A percentile compares a stretch with the other conserved stretches of the same genome.
These are phyloP conservation scores for Paraurostyla sp. DNA, from an alignment of 73 alveolate species.

Conservation along the genomic window DNA sequence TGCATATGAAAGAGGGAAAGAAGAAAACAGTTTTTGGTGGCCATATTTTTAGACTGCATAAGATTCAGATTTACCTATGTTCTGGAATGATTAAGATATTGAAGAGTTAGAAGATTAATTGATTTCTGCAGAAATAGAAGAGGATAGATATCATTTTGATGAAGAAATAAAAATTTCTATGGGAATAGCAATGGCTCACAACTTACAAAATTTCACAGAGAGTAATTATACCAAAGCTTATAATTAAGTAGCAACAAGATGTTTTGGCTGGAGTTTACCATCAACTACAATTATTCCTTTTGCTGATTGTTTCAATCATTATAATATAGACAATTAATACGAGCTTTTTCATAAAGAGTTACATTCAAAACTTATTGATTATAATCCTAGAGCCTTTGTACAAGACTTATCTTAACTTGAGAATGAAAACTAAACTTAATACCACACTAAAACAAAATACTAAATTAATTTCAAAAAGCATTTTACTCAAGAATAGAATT, in stretches of 20 bases:
- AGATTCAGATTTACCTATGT: constrained; percentile 45
- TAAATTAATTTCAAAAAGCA: constrained; percentile 15
- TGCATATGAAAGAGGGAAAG: constrained; percentile 55
- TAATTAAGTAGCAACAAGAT: constrained; percentile 58
- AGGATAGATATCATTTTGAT: constrained; percentile 17
- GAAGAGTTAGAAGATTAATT: constrained; percentile 64
- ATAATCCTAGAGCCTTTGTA: background rate
- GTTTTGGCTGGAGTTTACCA: constrained; percentile 75
- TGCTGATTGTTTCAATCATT: constrained; percentile 75
- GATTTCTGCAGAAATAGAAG: constrained; percentile 44
- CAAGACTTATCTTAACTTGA: background rate
- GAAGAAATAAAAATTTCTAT: background rate
- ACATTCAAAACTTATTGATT: background rate
- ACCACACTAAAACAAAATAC: constrained; percentile 7
- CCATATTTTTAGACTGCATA: constrained; percentile 70
- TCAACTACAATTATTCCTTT: constrained; percentile 68
- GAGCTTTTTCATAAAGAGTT: constrained; percentile 25
- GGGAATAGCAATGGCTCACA: background rate
- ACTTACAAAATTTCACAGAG: constrained; percentile 23
- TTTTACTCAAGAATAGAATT: constrained; percentile 12
- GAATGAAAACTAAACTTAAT: background rate
- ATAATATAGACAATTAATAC: constrained; percentile 50
- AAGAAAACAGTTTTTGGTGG: constrained; percentile 71
- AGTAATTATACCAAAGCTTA: constrained; percentile 41
- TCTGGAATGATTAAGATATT: constrained; percentile 66